A percentile compares a stretch with the other conserved stretches of the same genome.
phyloP scores from a whole-genome alignment of 805 yeast species.

The Kazachstania kunashirensis region DNA sequence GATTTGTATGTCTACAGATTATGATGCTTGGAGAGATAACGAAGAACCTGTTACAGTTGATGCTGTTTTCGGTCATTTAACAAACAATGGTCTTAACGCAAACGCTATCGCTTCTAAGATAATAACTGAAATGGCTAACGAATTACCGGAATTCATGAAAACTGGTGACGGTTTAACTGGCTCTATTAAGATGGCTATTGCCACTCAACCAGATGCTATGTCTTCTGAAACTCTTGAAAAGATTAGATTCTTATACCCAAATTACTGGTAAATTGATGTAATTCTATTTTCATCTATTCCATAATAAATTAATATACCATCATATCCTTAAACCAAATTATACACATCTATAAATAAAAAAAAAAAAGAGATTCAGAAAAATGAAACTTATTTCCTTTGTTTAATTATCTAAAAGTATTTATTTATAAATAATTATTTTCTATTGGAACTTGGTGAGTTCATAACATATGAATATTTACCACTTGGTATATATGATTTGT shows the following conservation, averaged over 20 bases:
- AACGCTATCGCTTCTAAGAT: constrained; percentile 62
- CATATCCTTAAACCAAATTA: background rate
- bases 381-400: background rate
- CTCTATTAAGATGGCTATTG: constrained; percentile 69
- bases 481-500: constrained; percentile 28
- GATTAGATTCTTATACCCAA: constrained; percentile 84
- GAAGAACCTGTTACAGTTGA: constrained; percentile 98
- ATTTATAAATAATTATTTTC: constrained; percentile 5
- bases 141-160: constrained; percentile 42
- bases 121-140: constrained; percentile 56
- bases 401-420: background rate
- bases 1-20: constrained; percentile 98
- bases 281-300: background rate
- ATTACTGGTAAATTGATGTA: constrained; percentile 55
- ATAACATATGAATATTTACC: constrained; percentile 29
- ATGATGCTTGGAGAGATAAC: constrained; percentile 94
- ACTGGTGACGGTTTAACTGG: constrained; percentile 68
- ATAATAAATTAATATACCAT: background rate
- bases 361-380: background rate
- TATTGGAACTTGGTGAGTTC: constrained; percentile 27
- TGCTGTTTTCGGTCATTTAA: constrained; percentile 83
- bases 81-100: constrained; percentile 83
- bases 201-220: constrained; percentile 67
- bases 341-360: constrained; percentile 2
- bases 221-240: constrained; percentile 63